A percentile compares a stretch with the other conserved stretches of the same genome.
Evolutionary conservation across 2,329 filamentous ascomycete species (phyloP).

Genomic region (Botrytis medusae): DNA sequence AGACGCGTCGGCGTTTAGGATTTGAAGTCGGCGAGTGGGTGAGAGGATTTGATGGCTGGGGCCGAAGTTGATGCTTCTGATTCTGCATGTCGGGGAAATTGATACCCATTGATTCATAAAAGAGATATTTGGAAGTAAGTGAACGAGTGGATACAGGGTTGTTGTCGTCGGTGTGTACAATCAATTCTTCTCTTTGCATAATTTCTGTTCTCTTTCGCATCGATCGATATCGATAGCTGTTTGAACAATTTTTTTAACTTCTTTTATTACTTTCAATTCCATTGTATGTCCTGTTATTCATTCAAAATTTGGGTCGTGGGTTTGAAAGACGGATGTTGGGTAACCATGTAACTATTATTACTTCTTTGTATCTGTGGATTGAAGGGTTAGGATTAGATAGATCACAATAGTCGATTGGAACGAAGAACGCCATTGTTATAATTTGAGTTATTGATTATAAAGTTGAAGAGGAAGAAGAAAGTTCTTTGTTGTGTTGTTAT

Average conservation of each 20-base stretch:
- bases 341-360: neutral
- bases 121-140: neutral
- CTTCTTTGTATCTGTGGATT: neutral
- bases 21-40: constrained; percentile 91
- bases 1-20: constrained; percentile 69
- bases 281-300: neutral
- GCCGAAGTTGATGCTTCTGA: constrained; percentile 9
- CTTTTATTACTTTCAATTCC: neutral
- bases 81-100: neutral
- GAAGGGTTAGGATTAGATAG: neutral
- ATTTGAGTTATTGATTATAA: neutral
- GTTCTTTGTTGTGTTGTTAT: neutral
- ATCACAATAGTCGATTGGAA: constrained; percentile 1
- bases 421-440: neutral
- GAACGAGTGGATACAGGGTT: neutral
- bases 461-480: neutral
- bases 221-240: neutral
- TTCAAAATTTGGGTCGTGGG: neutral
- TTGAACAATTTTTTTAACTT: neutral
- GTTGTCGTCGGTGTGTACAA: neutral
- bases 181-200: neutral
- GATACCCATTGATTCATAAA: constrained; percentile 7
- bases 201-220: neutral
- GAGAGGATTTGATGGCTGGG: constrained; percentile 32
- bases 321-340: neutral